Base-by-base conservation (phyloP, 345 rosid species). In the Eucalyptus dawsonii region DNA sequence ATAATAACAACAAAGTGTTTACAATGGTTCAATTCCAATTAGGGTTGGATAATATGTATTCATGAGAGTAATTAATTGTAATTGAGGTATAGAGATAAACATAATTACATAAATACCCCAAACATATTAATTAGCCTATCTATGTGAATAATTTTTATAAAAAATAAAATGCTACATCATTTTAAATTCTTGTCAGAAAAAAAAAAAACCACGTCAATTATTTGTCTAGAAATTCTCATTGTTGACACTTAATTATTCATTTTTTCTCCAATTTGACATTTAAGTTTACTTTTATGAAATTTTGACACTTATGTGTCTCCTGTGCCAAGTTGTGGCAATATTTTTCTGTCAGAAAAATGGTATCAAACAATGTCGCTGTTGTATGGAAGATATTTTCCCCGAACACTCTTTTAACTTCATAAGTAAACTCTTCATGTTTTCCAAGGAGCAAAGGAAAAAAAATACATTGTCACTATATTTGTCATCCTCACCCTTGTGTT, bases 181-280 rank as follows among this genome's bases (percentile, higher is more conserved):
- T 53, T 53, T 21, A 53, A 53, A 53, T 53, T 53, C 25, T 1
- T 53, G 11, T 19, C 0, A 53, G 1, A 51, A 34, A 34, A 34
- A 2, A 15, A 8, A 50, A 53, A 53, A 53, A 53, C 0, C 9
- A 53, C 11, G 1, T 21, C 0, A 8, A 0, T 53, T 19, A 1
- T 53, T 53, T 53, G 5, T 9, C 24, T 53, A 53, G 5, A 53
- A 53, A 53, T 53, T 53, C 5, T 21, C 2, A 4, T 21, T 21
- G 0, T 21, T 8, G 5, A 53, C 9, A 21, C 11, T 21, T 21
- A 53, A 53, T 53, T 53, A 53, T 53, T 53, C 5, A 21, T 19
- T 53, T 53, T 53, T 53, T 53, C 24, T 53, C 56, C 10, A 19
- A 53, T 53, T 53, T 53, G 5, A 53, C 2, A 53, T 19, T 53